Conservation (phyloP, 495 filamentous ascomycete species). For the Hamigera avellanea region DNA sequence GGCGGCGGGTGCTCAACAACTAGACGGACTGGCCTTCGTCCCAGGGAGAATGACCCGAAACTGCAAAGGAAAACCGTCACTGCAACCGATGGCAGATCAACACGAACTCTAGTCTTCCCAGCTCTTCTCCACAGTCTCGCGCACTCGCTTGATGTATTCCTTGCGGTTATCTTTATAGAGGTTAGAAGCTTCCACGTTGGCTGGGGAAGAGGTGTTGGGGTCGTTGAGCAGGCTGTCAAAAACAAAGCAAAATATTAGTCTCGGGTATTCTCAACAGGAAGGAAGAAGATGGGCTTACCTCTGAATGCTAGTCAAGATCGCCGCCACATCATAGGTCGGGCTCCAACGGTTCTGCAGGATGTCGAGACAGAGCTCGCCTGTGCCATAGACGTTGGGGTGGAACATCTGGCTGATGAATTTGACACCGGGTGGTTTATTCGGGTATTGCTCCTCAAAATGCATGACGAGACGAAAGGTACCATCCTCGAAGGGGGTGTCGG, state of each 20-base stretch:
- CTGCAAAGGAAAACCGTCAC: background rate
- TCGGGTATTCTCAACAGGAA: slow-evolving; percentile 3
- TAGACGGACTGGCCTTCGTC: too few relatives aligned
- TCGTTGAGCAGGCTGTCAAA: slow-evolving; percentile 80
- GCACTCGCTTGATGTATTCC: slow-evolving; percentile 89
- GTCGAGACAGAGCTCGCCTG: slow-evolving; percentile 91
- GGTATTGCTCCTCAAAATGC: slow-evolving; percentile 98
- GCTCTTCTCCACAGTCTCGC: slow-evolving; percentile 97
- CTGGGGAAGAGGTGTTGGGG: slow-evolving; percentile 92
- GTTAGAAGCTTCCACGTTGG: slow-evolving; percentile 96
- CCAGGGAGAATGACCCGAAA: background rate
- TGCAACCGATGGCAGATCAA: background rate
- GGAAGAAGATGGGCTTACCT: slow-evolving; percentile 64
- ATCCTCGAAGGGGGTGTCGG: slow-evolving; percentile 96
- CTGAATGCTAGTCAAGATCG: slow-evolving; percentile 93
- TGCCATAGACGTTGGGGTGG: slow-evolving; percentile 96
- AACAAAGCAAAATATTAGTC: too few relatives aligned
- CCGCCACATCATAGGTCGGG: slow-evolving; percentile 96
- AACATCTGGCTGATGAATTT: slow-evolving; percentile 99
- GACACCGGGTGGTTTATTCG: slow-evolving; percentile 93
- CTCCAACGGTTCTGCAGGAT: slow-evolving; percentile 98
- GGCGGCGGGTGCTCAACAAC: too few relatives aligned
- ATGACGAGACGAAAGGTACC: slow-evolving; percentile 96
- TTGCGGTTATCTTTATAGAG: slow-evolving; percentile 96
- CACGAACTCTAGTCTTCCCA: slow-evolving; percentile 65